phyloP scores from a whole-genome alignment of 768 basidiomycete species.

The Trametes meyenii region DNA sequence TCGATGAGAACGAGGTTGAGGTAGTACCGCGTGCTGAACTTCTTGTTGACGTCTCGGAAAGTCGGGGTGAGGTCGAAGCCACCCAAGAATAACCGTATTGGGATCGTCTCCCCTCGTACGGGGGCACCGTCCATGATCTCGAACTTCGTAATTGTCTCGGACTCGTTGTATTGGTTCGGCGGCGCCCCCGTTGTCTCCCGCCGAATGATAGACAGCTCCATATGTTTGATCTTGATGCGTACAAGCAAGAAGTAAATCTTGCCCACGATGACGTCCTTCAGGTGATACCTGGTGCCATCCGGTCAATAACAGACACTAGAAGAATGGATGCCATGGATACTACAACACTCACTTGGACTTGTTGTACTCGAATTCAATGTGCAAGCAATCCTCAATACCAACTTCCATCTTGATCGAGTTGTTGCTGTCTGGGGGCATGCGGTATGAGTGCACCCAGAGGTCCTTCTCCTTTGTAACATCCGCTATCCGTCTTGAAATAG shows the following conservation, averaged over 20 bases:
- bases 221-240: conserved; percentile 99
- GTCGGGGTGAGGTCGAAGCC: conserved; percentile 99
- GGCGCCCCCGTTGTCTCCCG: conserved; percentile 96
- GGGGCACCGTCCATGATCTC: conserved; percentile 99
- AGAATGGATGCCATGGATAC: background rate
- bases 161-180: conserved; percentile 99
- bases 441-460: conserved; percentile 97
- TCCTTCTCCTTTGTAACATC: conserved; percentile 94
- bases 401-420: conserved; percentile 99
- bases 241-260: conserved; percentile 99
- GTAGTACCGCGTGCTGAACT: conserved; percentile 96
- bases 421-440: conserved; percentile 98
- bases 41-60: conserved; percentile 99
- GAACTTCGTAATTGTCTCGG: conserved; percentile 98
- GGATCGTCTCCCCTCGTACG: conserved; percentile 97
- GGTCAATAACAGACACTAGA: background rate
- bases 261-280: conserved; percentile 99
- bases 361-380: conserved; percentile 99
- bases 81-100: conserved; percentile 95
- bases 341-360: conserved; percentile 83
- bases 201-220: conserved; percentile 98
- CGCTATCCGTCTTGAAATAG: conserved; percentile 89
- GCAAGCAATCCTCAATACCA: conserved; percentile 97
- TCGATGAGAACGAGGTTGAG: conserved; percentile 97
- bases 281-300: conserved; percentile 79